Percentiles rank a stretch among this genome's conserved stretches.
Conservation (phyloP, 108 stramenopile genomes). For the Fragilaria crotonensis region DNA sequence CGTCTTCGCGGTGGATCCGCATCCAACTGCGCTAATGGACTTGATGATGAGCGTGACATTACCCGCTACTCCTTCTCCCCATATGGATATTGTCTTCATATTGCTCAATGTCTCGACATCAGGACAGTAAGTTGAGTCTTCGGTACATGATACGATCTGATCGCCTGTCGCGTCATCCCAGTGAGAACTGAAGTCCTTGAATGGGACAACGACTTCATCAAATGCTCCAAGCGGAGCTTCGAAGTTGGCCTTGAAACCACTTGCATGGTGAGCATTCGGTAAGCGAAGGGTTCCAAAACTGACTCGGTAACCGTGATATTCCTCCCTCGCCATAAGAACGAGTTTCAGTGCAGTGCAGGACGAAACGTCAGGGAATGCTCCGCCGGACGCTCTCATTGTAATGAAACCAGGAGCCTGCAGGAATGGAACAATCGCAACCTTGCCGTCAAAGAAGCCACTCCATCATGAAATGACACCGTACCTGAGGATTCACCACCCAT, state of each 20-base stretch:
- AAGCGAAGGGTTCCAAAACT: not conserved
- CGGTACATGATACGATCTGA: slow-evolving; percentile 17
- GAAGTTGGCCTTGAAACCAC: not conserved
- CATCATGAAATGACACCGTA: slow-evolving; percentile 17
- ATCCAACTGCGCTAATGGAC: slow-evolving; percentile 27
- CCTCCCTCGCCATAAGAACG: not conserved
- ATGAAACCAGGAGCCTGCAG: slow-evolving; percentile 46
- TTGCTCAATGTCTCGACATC: slow-evolving; percentile 16
- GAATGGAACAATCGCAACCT: slow-evolving; percentile 28
- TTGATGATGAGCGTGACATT: slow-evolving; percentile 23
- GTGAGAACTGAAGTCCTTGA: not conserved
- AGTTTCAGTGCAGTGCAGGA: slow-evolving; percentile 17
- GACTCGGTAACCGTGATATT: not conserved
- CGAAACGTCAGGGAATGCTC: slow-evolving; percentile 32
- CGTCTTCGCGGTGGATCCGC: not conserved
- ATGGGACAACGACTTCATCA: not conserved
- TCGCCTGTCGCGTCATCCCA: slow-evolving; percentile 33
- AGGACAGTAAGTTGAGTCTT: slow-evolving; percentile 33
- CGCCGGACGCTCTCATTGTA: slow-evolving; percentile 7
- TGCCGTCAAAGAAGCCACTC: slow-evolving; percentile 26
- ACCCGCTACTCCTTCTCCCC: slow-evolving; percentile 48
- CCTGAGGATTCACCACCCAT: slow-evolving; percentile 41
- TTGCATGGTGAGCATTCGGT: not conserved
- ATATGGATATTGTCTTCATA: slow-evolving; percentile 37
- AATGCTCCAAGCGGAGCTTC: not conserved